Percentiles rank a stretch among this genome's conserved stretches.
Conservation (phyloP, 2,329 filamentous ascomycete species). For the Macroventuria anomochaeta region DNA sequence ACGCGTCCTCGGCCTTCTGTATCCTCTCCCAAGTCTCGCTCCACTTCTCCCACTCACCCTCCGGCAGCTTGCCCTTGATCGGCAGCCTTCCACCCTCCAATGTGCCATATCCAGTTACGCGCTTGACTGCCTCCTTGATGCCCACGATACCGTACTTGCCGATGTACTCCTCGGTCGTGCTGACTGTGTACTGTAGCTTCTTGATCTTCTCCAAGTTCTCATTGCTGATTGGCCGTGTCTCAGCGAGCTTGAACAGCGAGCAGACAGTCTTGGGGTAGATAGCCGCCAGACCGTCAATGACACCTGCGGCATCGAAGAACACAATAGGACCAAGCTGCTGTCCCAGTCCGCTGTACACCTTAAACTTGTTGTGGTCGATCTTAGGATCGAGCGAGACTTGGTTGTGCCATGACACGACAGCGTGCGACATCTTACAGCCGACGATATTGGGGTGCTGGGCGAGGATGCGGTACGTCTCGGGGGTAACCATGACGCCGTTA, state of each 20-base stretch:
- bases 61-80: constrained; percentile 63
- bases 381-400: constrained; percentile 65
- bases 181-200: constrained; percentile 66
- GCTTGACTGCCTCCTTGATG: constrained; percentile 68
- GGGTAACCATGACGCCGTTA: constrained; percentile 67
- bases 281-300: constrained; percentile 70
- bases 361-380: constrained; percentile 66
- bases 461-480: constrained; percentile 65
- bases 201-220: constrained; percentile 58
- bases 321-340: constrained; percentile 70
- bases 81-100: constrained; percentile 66
- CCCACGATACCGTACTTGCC: constrained; percentile 67
- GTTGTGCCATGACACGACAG: constrained; percentile 68
- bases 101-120: constrained; percentile 66
- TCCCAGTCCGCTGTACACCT: constrained; percentile 68
- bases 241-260: constrained; percentile 60
- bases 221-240: constrained; percentile 45
- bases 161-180: constrained; percentile 67
- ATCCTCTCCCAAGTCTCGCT: constrained; percentile 40
- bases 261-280: constrained; percentile 70
- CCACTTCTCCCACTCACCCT: constrained; percentile 63
- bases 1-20: constrained; percentile 40
- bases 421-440: constrained; percentile 73
- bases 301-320: constrained; percentile 67
- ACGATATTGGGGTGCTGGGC: constrained; percentile 70